Base-by-base conservation (phyloP, 495 filamentous ascomycete genomes). In the Podospora tetraspora region DNA sequence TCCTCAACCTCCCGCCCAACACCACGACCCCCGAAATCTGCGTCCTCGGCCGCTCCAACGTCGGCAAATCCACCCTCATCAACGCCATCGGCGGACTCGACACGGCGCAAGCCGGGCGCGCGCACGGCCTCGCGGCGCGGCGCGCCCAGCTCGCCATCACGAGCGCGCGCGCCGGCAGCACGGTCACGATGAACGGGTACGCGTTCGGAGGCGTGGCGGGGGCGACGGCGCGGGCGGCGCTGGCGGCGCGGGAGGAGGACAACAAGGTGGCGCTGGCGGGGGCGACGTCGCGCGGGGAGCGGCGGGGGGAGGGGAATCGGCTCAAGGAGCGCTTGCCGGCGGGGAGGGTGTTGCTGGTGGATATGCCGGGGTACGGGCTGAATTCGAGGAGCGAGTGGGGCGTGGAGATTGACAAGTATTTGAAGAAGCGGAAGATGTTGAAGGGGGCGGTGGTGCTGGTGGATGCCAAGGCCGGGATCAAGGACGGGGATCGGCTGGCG, bases 291-390 rank as follows among this genome's bases (percentile, higher is more conserved):
- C 27, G 65, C 16, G 61, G 75, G 12, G 74, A 71, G 24, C 66
- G 66, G 57, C 34, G 71, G 11, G 71, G 43, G 52, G 68, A 57
- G 23, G 22, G 22, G 24, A 67, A 65, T 30, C 21, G 83, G 84
- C 68, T 82, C 79, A 29, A 78, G 56, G 84, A 89, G 71, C 67
- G 74, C 59, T 82, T 84, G 11, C 77, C 80, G 22, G 81, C 82
- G 64, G 84, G 89, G 63, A 82, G 86, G 13, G 74, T 96, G 62
- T 81, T 88, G 9, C 72, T 95, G 12, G 80, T 97, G 43, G 96
- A 99, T 78, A 94, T 96, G 92, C 96, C 95, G 8, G 96, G 95
- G 2, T 99, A 99, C 74, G 95, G 96, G 5, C 83, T 90, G 64
- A 90, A 87, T 6, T 92, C 90, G 73, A 80, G 86, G 59, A 76